Evolutionary conservation across 1,139 yeast species (phyloP).

Genomic region (Fermentozyma sake): DNA sequence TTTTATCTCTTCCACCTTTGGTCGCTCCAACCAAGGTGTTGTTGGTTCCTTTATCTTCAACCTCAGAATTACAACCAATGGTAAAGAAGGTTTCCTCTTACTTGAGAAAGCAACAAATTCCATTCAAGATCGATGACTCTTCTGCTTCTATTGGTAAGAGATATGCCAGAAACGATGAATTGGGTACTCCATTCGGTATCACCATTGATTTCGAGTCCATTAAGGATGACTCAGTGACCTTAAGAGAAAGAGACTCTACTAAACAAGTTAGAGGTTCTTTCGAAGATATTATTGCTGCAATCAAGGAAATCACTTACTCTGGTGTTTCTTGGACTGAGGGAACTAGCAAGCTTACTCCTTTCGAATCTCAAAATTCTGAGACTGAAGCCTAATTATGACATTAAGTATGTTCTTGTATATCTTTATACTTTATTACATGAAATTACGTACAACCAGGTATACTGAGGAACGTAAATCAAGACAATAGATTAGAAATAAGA

Average conservation of each 20-base stretch:
- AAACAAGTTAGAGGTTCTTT: slow-evolving; percentile 93
- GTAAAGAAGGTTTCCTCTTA: slow-evolving; percentile 62
- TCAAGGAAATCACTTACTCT: slow-evolving; percentile 69
- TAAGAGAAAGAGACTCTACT: slow-evolving; percentile 97
- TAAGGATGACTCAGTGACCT: slow-evolving; percentile 84
- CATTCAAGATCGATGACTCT: slow-evolving; percentile 96
- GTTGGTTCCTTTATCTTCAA: slow-evolving; percentile 88
- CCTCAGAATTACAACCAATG: slow-evolving; percentile 75
- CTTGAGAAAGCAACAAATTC: slow-evolving; percentile 78
- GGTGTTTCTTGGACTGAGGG: slow-evolving; percentile 84
- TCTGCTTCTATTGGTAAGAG: slow-evolving; percentile 98
- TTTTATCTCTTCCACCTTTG: slow-evolving; percentile 87
- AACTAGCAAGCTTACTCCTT: slow-evolving; percentile 61
- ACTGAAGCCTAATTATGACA: too few relatives aligned
- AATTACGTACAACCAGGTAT: too few relatives aligned
- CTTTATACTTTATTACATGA: too few relatives aligned
- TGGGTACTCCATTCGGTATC: slow-evolving; percentile 98
- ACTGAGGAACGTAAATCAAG: too few relatives aligned
- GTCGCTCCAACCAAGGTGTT: slow-evolving; percentile 98
- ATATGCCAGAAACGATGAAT: slow-evolving; percentile 97
- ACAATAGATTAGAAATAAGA: too few relatives aligned
- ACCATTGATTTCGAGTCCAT: slow-evolving; percentile 95
- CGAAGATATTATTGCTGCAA: slow-evolving; percentile 72
- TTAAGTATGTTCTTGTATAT: too few relatives aligned
- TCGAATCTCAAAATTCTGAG: slow-evolving; percentile 47